Evolutionary conservation across 306 rosid species (phyloP).

Genomic region (Parietaria judaica): DNA sequence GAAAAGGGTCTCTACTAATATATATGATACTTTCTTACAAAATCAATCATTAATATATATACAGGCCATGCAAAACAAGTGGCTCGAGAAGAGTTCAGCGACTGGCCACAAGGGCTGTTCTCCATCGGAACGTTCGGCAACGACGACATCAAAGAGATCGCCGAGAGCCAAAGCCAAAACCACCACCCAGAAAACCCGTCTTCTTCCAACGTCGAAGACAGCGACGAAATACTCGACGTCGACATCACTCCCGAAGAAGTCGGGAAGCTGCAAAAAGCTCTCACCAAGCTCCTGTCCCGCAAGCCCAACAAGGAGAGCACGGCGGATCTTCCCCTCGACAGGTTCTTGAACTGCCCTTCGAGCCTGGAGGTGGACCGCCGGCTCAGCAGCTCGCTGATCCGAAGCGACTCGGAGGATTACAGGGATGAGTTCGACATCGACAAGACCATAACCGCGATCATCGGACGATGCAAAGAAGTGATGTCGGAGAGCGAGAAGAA

Average conservation of each 20-base stretch:
- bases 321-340: conserved; percentile 82
- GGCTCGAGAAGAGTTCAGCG: conserved; percentile 83
- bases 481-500: conserved; percentile 10
- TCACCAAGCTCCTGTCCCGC: conserved; percentile 60
- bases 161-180: conserved; percentile 6
- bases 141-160: conserved; percentile 40
- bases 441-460: conserved; percentile 73
- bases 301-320: conserved; percentile 63
- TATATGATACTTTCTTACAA: background rate
- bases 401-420: conserved; percentile 30
- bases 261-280: conserved; percentile 71
- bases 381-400: conserved; percentile 51
- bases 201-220: conserved; percentile 21
- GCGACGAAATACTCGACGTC: conserved; percentile 45
- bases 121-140: conserved; percentile 96
- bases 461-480: conserved; percentile 64
- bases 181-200: conserved; percentile 35
- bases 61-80: conserved; percentile 67
- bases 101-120: conserved; percentile 83
- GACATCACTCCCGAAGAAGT: conserved; percentile 78
- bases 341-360: conserved; percentile 95
- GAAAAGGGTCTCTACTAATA: background rate
- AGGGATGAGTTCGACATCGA: conserved; percentile 68
- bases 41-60: background rate
- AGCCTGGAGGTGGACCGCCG: conserved; percentile 90